Percentiles rank a stretch among this genome's conserved stretches.
phyloP scores from a whole-genome alignment of 73 alveolate species.

The Paramecium biaurelia region DNA sequence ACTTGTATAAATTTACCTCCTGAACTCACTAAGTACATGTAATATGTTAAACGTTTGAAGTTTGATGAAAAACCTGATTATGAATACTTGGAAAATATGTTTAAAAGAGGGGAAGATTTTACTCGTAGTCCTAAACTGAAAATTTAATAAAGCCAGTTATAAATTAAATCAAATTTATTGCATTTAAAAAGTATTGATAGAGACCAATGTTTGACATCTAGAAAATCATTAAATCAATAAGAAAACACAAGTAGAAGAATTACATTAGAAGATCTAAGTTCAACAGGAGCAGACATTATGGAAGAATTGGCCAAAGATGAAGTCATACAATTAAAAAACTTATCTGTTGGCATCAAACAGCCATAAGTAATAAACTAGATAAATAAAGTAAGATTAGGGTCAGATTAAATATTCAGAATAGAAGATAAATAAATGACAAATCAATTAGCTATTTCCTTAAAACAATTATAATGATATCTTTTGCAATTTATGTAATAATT shows the following conservation, averaged over 20 bases:
- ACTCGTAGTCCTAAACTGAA: background rate
- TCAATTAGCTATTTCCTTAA: background rate
- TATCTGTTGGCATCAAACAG: conserved; percentile 1
- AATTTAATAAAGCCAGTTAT: background rate
- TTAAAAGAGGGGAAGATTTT: conserved; percentile 35
- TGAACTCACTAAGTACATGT: conserved; percentile 70
- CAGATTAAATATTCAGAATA: background rate
- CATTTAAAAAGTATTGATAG: background rate
- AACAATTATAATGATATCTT: background rate
- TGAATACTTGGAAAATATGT: conserved; percentile 71
- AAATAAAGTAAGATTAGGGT: background rate
- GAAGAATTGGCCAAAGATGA: background rate
- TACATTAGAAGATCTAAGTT: conserved; percentile 10
- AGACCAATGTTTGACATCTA: background rate
- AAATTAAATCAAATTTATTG: background rate
- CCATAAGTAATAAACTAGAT: background rate
- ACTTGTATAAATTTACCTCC: conserved; percentile 74
- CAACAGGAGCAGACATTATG: conserved; percentile 17
- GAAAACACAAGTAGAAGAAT: conserved; percentile 39
- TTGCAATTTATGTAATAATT: background rate
- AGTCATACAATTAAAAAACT: background rate
- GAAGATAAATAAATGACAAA: background rate
- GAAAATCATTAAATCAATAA: background rate
- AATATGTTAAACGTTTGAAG: conserved; percentile 67
- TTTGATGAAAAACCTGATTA: conserved; percentile 75